phyloP scores from a whole-genome alignment of 768 basidiomycete genomes.

The Cubamyces sp. region DNA sequence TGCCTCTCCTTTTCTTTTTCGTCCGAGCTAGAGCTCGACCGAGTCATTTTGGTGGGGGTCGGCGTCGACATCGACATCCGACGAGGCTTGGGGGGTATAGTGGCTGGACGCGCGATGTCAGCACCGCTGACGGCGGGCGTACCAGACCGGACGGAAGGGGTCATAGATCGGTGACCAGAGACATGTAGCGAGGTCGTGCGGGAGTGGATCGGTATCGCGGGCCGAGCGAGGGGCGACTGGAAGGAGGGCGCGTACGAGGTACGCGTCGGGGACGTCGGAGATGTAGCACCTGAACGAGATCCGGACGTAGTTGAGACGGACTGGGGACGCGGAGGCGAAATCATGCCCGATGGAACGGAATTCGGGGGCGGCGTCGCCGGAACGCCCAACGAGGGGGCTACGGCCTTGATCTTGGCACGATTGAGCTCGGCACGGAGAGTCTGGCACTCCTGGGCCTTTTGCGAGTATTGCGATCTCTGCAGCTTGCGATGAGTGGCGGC shows the following conservation, averaged over 20 bases:
- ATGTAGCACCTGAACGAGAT: conserved; percentile 34
- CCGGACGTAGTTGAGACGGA: conserved; percentile 29
- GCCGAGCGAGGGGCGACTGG: conserved; percentile 54
- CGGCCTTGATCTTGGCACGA: conserved; percentile 55
- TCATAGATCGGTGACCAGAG: conserved; percentile 51
- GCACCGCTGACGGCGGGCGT: conserved; percentile 44
- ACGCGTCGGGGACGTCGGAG: conserved; percentile 33
- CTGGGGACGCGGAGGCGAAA: conserved; percentile 32
- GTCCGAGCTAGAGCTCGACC: conserved; percentile 56
- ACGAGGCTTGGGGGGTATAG: conserved; percentile 47
- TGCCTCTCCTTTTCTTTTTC: conserved; percentile 45
- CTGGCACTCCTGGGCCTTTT: conserved; percentile 75
- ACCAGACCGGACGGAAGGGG: conserved; percentile 48
- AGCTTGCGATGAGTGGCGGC: conserved; percentile 22
- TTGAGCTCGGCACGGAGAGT: conserved; percentile 67
- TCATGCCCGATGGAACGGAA: conserved; percentile 23
- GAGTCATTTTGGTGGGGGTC: conserved; percentile 59
- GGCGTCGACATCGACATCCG: conserved; percentile 49
- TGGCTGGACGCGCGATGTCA: conserved; percentile 29
- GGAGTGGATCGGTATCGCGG: conserved; percentile 49
- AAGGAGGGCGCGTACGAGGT: conserved; percentile 48
- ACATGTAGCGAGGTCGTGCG: conserved; percentile 57
- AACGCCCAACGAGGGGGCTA: conserved; percentile 37
- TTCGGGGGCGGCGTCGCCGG: conserved; percentile 36
- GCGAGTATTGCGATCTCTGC: conserved; percentile 62